Evolutionary conservation across 805 yeast species (phyloP), one percentile per base, ranked within the genome.

Genomic region (Starmerella bacillaris): DNA sequence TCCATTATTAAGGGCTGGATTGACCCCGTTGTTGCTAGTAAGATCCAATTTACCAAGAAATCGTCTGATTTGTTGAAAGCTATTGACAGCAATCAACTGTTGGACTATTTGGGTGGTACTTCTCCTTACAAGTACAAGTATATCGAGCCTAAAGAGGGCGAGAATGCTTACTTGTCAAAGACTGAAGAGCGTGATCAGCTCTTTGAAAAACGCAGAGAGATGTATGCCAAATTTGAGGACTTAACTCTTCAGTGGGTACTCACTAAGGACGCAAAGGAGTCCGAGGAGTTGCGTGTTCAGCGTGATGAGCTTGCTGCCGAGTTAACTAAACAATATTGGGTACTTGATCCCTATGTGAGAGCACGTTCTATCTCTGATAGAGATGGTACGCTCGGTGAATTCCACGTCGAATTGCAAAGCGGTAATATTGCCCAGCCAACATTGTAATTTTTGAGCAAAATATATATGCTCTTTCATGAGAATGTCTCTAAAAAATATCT

Each of bases 21-120:
- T 38, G 96, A 89, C 53, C 96, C 96, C 3, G 94, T 80, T 18
- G 95, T 86, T 37, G 93, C 94, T 0, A 66, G 86, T 18, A 86
- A 86, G 57, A 80, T 89, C 48, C 68, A 70, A 30, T 89, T 86
- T 58, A 78, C 94, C 18, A 76, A 78, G 50, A 63, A 63, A 44
- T 53, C 61, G 18, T 67, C 71, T 37, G 95, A 89, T 37, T 57
- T 86, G 48, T 62, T 60, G 31, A 64, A 75, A 45, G 70, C 61
- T 53, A 70, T 86, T 27, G 72, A 68, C 30, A 51, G 57, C 20
- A 60, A 68, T 19, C 62, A 69, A 48, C 64, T 89, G 42, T 84
- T 92, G 21, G 59, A 62, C 43, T 69, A 66, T 27, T 56, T 84
- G 39, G 95, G 93, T 9, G 96, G 96, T 29, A 60, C 64, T 8